Conservation (phyloP, 192 early-diverging fungal species). For the Coemansia sp. region DNA sequence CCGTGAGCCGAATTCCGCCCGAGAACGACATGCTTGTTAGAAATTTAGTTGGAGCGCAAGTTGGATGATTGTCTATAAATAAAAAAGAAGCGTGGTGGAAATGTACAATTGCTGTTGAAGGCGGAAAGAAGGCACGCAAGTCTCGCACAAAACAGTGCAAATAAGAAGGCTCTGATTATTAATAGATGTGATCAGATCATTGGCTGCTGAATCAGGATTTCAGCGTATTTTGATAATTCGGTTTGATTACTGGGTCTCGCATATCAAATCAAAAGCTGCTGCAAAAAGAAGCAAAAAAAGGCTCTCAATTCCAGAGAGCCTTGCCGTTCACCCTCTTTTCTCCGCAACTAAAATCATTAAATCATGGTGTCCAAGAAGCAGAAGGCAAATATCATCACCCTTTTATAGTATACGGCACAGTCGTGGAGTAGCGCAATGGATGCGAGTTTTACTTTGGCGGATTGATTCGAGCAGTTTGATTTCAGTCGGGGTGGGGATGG, state of each 20-base stretch:
- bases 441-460: conserved; percentile 5
- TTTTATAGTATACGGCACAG: not conserved
- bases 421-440: conserved; percentile 2
- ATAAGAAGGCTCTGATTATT: not conserved
- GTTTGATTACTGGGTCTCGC: not conserved
- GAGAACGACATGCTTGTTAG: conserved; percentile 75
- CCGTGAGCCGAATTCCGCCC: conserved; percentile 82
- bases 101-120: not conserved
- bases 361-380: conserved; percentile 57
- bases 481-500: conserved; percentile 12
- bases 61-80: too few relatives aligned
- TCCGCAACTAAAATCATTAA: conserved; percentile 36
- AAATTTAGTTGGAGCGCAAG: not conserved
- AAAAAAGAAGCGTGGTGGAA: too few relatives aligned
- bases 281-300: conserved; percentile 4
- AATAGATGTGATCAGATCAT: not conserved
- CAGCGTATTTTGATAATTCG: too few relatives aligned
- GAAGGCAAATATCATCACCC: conserved; percentile 42
- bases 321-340: conserved; percentile 34
- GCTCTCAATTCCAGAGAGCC: not conserved
- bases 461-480: conserved; percentile 5
- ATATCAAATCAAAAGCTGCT: not conserved
- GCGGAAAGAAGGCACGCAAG: not conserved
- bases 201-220: not conserved
- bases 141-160: not conserved